Conservation (phyloP, 2,329 filamentous ascomycete species). For the Ophiostoma fasciatum region DNA sequence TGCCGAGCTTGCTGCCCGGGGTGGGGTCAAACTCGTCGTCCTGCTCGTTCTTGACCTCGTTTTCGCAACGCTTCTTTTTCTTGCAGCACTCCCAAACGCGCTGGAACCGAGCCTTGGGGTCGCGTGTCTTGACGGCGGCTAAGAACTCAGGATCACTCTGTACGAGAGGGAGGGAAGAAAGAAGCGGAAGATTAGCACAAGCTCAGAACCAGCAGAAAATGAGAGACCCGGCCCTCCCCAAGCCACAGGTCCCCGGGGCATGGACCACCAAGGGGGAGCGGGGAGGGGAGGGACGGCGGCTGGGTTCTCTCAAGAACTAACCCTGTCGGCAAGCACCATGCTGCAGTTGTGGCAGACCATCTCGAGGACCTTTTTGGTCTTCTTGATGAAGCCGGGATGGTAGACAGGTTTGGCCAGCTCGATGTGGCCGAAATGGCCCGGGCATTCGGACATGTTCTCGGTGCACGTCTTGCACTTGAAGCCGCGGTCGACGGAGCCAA, state of each 20-base stretch:
- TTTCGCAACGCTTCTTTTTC: conserved; percentile 71
- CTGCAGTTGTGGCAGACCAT: conserved; percentile 98
- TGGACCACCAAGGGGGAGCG: too few relatives aligned
- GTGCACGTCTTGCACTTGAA: conserved; percentile 95
- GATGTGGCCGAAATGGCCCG: conserved; percentile 97
- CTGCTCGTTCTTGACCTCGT: conserved; percentile 48
- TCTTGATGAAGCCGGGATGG: conserved; percentile 90
- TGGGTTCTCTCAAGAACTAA: conserved; percentile 51
- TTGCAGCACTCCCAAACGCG: conserved; percentile 87
- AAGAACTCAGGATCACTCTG: conserved; percentile 74
- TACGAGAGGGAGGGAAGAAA: neutral
- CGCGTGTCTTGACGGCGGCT: conserved; percentile 68
- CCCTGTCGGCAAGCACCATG: conserved; percentile 93
- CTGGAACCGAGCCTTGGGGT: conserved; percentile 90
- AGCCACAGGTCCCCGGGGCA: too few relatives aligned
- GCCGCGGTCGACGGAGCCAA: conserved; percentile 90
- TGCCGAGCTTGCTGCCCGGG: conserved; percentile 31
- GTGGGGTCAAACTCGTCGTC: conserved; percentile 49
- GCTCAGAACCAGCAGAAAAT: conserved; percentile 27
- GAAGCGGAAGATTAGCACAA: conserved; percentile 40
- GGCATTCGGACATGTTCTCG: conserved; percentile 89
- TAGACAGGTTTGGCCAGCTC: conserved; percentile 94
- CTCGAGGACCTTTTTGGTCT: conserved; percentile 98
- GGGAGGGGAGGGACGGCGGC: too few relatives aligned
- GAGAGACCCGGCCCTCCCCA: too few relatives aligned